Evolutionary conservation across 805 yeast species (phyloP).

Genomic region (Saccharomycopsis javanensis): DNA sequence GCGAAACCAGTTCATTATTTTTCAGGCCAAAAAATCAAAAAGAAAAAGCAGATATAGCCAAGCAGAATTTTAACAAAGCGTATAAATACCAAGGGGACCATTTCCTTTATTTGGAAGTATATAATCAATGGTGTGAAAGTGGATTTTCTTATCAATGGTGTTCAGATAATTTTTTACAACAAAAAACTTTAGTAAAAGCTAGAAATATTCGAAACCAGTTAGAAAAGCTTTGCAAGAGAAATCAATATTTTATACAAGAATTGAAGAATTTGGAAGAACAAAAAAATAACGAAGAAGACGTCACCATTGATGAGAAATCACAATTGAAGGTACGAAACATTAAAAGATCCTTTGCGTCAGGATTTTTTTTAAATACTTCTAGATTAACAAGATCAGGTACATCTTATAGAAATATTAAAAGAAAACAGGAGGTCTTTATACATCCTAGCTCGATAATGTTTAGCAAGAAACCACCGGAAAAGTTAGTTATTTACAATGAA

Average conservation of each 20-base stretch:
- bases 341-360: conserved; percentile 51
- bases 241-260: conserved; percentile 25
- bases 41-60: conserved; percentile 55
- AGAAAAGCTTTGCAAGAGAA: conserved; percentile 45
- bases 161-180: conserved; percentile 70
- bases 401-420: conserved; percentile 50
- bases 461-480: conserved; percentile 61
- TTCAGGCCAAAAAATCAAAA: conserved; percentile 60
- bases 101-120: conserved; percentile 61
- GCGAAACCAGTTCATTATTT: conserved; percentile 65
- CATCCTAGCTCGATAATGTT: conserved; percentile 81
- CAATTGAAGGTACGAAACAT: conserved; percentile 27
- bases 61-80: conserved; percentile 41
- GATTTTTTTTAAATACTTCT: conserved; percentile 62
- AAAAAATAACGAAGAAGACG: conserved; percentile 26
- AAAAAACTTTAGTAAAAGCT: conserved; percentile 58
- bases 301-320: conserved; percentile 9
- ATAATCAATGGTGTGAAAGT: conserved; percentile 62
- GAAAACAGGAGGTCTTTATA: conserved; percentile 61
- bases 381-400: conserved; percentile 51
- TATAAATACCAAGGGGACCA: conserved; percentile 60
- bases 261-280: conserved; percentile 23
- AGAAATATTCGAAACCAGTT: conserved; percentile 66
- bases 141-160: conserved; percentile 77
- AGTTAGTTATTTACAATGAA: conserved; percentile 69